phyloP scores from a whole-genome alignment of 441 rosid genomes.

The Capsella rubella region DNA sequence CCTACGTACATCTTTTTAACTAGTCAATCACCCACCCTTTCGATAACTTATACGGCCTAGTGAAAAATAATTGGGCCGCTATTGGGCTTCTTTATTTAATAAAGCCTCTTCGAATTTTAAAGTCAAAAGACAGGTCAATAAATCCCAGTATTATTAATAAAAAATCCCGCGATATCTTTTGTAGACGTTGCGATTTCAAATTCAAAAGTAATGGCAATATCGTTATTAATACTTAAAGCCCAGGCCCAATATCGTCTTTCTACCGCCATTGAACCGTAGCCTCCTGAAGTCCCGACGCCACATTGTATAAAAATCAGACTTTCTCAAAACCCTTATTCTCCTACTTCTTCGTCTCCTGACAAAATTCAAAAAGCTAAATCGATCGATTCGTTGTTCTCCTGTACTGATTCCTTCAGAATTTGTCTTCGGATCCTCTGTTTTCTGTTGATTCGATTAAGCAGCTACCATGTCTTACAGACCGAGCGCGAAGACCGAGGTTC shows the following conservation, averaged over 20 bases:
- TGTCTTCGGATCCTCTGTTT: not conserved
- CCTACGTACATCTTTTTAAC: not conserved
- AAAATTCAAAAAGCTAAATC: not conserved
- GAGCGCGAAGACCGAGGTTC: slow-evolving; percentile 62
- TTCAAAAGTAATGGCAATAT: slow-evolving; percentile 54
- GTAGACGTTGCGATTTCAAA: slow-evolving; percentile 57
- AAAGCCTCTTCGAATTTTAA: slow-evolving; percentile 11
- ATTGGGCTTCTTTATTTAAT: not conserved
- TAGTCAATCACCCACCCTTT: too few species aligned
- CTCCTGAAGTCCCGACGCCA: not conserved
- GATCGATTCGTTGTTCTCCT: not conserved
- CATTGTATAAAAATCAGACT: slow-evolving; percentile 20
- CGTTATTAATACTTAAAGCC: slow-evolving; percentile 44
- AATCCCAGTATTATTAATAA: not conserved
- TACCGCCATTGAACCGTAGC: not conserved
- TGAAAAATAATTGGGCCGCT: not conserved
- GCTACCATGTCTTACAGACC: slow-evolving; percentile 60
- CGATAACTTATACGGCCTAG: not conserved
- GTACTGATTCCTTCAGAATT: not conserved
- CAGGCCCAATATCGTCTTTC: slow-evolving; percentile 32
- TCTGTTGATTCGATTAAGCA: not conserved
- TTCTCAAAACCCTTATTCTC: slow-evolving; percentile 29
- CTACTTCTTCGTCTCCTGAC: not conserved
- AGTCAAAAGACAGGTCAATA: slow-evolving; percentile 8
- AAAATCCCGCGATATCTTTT: not conserved